Base-by-base conservation (phyloP, 139 green algal species). In the Chlorella sp. region DNA sequence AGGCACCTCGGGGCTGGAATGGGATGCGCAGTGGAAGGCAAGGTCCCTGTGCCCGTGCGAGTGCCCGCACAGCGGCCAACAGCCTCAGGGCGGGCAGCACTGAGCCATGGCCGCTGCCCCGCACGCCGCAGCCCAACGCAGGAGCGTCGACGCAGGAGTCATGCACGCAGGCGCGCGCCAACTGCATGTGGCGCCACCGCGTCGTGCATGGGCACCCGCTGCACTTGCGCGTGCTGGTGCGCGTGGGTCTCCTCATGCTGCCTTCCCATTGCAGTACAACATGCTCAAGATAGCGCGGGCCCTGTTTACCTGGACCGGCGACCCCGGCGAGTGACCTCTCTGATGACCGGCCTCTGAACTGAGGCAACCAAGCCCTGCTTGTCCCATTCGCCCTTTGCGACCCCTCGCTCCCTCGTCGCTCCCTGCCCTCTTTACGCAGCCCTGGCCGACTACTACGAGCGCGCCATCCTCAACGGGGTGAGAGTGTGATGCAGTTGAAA, bases 241-340 rank as follows among this genome's bases (percentile, higher is more conserved):
- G n/a, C n/a, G n/a, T n/a, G n/a, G n/a, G n/a, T n/a, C n/a, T n/a
- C n/a, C n/a, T n/a, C n/a, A n/a, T n/a, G n/a, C n/a, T n/a, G n/a
- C n/a, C n/a, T n/a, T n/a, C n/a, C n/a, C n/a, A n/a, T n/a, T n/a
- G n/a, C n/a, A 82, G 56, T 93, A 93, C 84, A 92, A 93, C 82
- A 80, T 89, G 4, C 86, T 93, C 36, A 93, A 93, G 80, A 63
- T 91, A 2, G 82, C 86, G 0, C 73, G 84, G 17, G 75, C 59
- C 38, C 74, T 92, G 27, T 93, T 91, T 82, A 71, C 67, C 27
- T 80, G 76, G 81, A 90, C 80, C 1, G 87, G 85, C 5, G 75
- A 86, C 23, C 62, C 78, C 33, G 73, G 73, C 65, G 29, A 21
- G n/a, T n/a, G n/a, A n/a, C n/a, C n/a, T n/a, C 46, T 55, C 46